Evolutionary conservation across 176 grass and related monocot genomes (phyloP).

Genomic region (Oropetium thomaeum): DNA sequence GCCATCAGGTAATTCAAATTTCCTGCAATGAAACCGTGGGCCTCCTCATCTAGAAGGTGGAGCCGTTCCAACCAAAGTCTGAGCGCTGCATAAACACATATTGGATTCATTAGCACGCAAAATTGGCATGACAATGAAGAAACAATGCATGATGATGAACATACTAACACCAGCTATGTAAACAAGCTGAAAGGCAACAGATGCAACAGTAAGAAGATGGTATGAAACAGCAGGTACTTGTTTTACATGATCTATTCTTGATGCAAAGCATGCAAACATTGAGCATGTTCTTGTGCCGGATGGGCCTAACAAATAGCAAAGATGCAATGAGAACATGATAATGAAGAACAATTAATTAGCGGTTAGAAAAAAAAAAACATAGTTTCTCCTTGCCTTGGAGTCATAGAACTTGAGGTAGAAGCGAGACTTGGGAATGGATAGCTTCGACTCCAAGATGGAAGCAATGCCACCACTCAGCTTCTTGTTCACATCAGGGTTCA

Average conservation of each 20-base stretch:
- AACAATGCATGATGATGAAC: not conserved
- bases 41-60: constrained; percentile 40
- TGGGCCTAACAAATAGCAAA: constrained; percentile 74
- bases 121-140: not conserved
- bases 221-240: constrained; percentile 20
- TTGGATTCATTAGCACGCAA: not conserved
- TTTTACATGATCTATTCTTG: constrained; percentile 82
- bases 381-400: constrained; percentile 57
- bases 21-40: not conserved
- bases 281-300: constrained; percentile 88
- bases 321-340: constrained; percentile 41
- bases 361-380: not conserved
- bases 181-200: not conserved
- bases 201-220: not conserved
- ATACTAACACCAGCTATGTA: not conserved
- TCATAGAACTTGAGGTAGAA: constrained; percentile 85
- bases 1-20: not conserved
- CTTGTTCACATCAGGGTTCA: constrained; percentile 69
- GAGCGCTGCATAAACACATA: constrained; percentile 34
- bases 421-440: constrained; percentile 65
- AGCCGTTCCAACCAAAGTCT: constrained; percentile 61
- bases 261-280: constrained; percentile 99
- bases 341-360: not conserved
- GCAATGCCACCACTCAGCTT: constrained; percentile 71
- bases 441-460: constrained; percentile 63